Evolutionary conservation across 768 basidiomycete genomes (phyloP).

Genomic region (Tylopilus felleus): DNA sequence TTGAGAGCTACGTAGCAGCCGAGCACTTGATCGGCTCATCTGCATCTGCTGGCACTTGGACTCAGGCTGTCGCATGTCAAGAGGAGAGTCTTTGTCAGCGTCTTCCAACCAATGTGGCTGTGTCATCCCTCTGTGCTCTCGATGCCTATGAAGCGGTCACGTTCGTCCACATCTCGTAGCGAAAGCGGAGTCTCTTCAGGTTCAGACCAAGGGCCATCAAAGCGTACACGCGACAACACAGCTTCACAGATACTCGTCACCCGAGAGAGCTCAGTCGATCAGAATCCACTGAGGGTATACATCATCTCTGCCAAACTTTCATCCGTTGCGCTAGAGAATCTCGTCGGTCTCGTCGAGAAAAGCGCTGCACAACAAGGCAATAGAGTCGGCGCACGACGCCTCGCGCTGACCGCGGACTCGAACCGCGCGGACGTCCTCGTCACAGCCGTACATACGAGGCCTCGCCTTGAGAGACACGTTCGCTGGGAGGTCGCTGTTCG

Average conservation of each 20-base stretch:
- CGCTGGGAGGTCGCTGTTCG: constrained; percentile 63
- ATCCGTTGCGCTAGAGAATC: constrained; percentile 17
- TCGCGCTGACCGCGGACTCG: constrained; percentile 39
- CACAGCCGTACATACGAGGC: constrained; percentile 62
- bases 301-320: constrained; percentile 35
- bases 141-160: constrained; percentile 15
- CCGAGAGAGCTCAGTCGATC: constrained; percentile 4
- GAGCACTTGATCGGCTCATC: neutral
- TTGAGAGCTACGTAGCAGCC: neutral
- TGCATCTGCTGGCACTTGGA: neutral
- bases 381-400: neutral
- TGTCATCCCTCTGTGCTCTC: neutral
- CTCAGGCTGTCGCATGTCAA: too few species aligned
- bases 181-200: neutral
- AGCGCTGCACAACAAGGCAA: neutral
- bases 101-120: constrained; percentile 6
- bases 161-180: neutral
- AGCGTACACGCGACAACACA: constrained; percentile 2
- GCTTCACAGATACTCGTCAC: constrained; percentile 5
- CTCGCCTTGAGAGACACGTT: constrained; percentile 68
- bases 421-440: constrained; percentile 62
- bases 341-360: constrained; percentile 27
- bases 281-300: constrained; percentile 19
- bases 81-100: neutral
- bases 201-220: constrained; percentile 10